Base-by-base conservation (phyloP, 257 asterid species). In the Solanum neorickii region DNA sequence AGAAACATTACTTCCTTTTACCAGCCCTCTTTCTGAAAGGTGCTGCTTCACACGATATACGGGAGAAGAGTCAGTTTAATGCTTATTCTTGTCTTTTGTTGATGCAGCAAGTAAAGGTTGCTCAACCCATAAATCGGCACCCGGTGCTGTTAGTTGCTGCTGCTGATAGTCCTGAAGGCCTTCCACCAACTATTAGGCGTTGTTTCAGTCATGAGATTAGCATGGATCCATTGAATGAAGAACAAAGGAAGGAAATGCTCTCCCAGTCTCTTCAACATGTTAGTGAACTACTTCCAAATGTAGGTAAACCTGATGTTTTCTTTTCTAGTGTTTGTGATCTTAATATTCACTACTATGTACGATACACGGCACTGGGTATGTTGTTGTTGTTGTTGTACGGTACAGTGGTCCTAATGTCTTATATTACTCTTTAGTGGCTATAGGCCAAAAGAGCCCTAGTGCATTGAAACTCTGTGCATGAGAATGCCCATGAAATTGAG, bases 141-240 rank as follows among this genome's bases (percentile, higher is more conserved):
- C 98, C 94, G 8, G 92, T 95, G 89, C 91, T 97, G 89, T 94
- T 97, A 83, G 89, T 97, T 88, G 98, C 99, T 39, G 92, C 97
- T 89, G 97, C 96, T 72, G 98, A 96, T 86, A 92, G 89, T 89
- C 88, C 94, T 86, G 99, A 97, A 93, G 99, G 98, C 83, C 94
- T 95, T 73, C 97, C 98, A 89, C 96, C 96, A 87, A 88, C 92
- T 68, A 94, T 97, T 82, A 93, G 99, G 86, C 98, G 98, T 23
- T 95, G 99, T 88, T 97, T 96, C 90, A 97, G 96, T 89, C 99
- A 94, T 92, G 99, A 97, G 94, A 89, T 97, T 74, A 93, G 92
- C 83, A 91, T 97, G 92, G 96, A 92, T 80, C 91, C 96, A 46
- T 93, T 95, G 91, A 93, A 88, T 33, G 98, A 95, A 92, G 98